Evolutionary conservation across 2,329 filamentous ascomycete species (phyloP).

Genomic region (Harringtonia aguacate): DNA sequence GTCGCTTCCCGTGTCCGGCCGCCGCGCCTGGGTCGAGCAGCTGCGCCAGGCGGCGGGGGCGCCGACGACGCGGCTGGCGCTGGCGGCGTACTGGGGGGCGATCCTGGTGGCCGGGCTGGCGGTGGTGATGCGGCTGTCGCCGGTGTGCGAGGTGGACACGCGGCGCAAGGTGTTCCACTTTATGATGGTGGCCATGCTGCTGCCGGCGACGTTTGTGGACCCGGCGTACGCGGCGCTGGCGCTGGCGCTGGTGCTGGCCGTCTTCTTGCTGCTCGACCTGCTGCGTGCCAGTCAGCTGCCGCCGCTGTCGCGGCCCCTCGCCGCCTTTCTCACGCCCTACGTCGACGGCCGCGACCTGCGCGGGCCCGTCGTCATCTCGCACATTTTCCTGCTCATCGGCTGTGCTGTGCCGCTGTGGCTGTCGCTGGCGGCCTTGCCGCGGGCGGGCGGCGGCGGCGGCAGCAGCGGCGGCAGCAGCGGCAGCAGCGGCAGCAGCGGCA

Average conservation of each 20-base stretch:
- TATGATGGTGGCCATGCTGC: conserved; percentile 94
- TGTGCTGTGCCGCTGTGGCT: conserved; percentile 94
- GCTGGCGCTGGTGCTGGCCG: conserved; percentile 64
- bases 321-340: conserved; percentile 81
- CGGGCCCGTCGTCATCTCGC: conserved; percentile 88
- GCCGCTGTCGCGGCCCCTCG: conserved; percentile 76
- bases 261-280: conserved; percentile 83
- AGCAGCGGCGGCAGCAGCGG: background rate
- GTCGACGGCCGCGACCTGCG: conserved; percentile 89
- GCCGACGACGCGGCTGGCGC: conserved; percentile 69
- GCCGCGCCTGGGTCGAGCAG: conserved; percentile 51
- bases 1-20: too few species aligned
- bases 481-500: background rate
- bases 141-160: conserved; percentile 84
- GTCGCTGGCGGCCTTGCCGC: conserved; percentile 58
- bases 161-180: conserved; percentile 95
- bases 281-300: conserved; percentile 86
- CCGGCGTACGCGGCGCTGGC: conserved; percentile 74
- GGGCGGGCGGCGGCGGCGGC: conserved; percentile 31
- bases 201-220: conserved; percentile 79
- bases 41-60: conserved; percentile 58
- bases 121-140: conserved; percentile 63
- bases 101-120: conserved; percentile 63
- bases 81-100: conserved; percentile 62
- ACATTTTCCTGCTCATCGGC: conserved; percentile 90